Percentiles rank a stretch among this genome's conserved stretches.
phyloP scores from a whole-genome alignment of 495 filamentous ascomycete species.

The Daldinia concentrica region DNA sequence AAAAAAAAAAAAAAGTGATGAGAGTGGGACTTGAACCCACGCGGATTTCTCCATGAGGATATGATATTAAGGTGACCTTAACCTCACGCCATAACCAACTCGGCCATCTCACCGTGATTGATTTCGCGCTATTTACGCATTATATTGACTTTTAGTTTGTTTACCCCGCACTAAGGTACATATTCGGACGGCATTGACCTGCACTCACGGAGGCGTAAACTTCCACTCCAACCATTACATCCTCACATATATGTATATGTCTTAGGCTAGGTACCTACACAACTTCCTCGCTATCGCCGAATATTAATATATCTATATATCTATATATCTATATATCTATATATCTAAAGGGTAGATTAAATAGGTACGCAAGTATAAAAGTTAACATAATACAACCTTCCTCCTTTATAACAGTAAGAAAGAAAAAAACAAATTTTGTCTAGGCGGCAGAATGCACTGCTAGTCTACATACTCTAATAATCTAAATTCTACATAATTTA shows the following conservation, averaged over 20 bases:
- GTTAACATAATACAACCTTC: background rate
- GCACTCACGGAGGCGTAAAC: no score
- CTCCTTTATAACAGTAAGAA: background rate
- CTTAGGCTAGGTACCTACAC: background rate
- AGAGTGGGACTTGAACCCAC: constrained; percentile 57
- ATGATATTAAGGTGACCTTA: constrained; percentile 49
- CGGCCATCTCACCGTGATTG: constrained; percentile 51
- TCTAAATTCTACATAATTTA: constrained; percentile 36
- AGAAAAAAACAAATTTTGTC: background rate
- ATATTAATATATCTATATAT: background rate
- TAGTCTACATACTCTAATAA: constrained; percentile 1
- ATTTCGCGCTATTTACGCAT: background rate
- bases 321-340: no score
- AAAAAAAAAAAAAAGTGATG: constrained; percentile 29
- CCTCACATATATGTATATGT: no score
- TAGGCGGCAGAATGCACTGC: background rate
- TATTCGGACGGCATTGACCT: no score
- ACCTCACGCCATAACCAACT: constrained; percentile 58
- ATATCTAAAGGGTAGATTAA: background rate
- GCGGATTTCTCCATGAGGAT: constrained; percentile 51
- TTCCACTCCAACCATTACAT: no score
- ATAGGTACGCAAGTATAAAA: background rate
- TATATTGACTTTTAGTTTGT: background rate
- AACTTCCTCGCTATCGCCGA: background rate
- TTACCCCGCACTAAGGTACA: no score